Base-by-base conservation (phyloP, 371 early-diverging fungal genomes). In the Mucor circinelloides region DNA sequence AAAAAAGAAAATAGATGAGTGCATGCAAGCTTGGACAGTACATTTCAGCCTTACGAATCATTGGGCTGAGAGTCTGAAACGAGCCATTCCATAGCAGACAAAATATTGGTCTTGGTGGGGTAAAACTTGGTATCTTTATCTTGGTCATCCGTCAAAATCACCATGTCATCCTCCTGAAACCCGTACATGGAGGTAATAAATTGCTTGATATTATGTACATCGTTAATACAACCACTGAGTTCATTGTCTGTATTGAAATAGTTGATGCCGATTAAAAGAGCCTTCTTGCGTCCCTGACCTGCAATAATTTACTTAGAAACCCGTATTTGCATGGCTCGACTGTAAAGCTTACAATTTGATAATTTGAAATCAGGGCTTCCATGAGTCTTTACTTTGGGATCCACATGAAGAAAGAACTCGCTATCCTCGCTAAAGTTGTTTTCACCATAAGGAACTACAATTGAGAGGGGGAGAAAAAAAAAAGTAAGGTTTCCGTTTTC, bases 251-350 rank as follows among this genome's bases (percentile, higher is more conserved):
- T 86, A 25, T 88, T 86, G 46, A 87, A 83, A 74, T 97, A 97
- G 79, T 97, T 97, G 76, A 97, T 95, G 44, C 98, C 98, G 64
- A 97, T 89, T 32, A 97, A 79, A 56, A 97, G 82, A 0, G 95
- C 98, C 32, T 89, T 85, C 74, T 91, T 93, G 58, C 87, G 79
- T 55, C 93, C 92, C 58, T 71, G 70, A 61, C 77, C 81, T 80
- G 50, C 31, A 34, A 25, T 12, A 38, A 27, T 56, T 48, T 6
- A 36, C n/a, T 34, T 36, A 13, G 38, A 21, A 15, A 7, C 25
- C 7, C n/a, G 32, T 12, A 23, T 13, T 56, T n/a, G 36, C 36
- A 50, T 50, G 8, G 6, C 17, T 50, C 5, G 25, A 21, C 23
- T 25, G 10, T 12, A 3, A 12, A 9, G 50, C 50, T 8, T 50